These are phyloP conservation scores for Aureobasidium sp. DNA, from an alignment of 2,329 filamentous ascomycete genomes.

Conservation along the genomic window DNA sequence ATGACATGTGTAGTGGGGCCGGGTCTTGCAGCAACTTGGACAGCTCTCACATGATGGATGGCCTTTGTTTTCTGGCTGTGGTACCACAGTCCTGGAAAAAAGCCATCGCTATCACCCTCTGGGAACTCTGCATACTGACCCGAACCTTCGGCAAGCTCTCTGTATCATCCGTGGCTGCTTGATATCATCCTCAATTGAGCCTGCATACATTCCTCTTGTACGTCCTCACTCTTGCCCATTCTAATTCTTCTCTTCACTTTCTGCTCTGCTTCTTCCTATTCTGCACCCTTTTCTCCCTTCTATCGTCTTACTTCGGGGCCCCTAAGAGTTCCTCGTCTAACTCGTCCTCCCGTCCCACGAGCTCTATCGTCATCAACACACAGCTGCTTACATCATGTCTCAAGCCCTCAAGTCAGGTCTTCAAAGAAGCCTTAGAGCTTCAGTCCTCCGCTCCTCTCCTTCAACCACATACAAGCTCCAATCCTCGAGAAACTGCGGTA, in stretches of 20 bases:
- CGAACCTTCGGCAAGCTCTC: neutral
- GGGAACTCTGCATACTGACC: neutral
- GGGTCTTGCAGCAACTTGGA: neutral
- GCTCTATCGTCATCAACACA: no score
- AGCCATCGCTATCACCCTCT: neutral
- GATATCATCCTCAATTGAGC: constrained; percentile 8
- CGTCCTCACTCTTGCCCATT: neutral
- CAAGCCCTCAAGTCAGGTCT: constrained; percentile 7
- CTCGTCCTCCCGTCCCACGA: neutral
- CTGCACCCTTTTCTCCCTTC: neutral
- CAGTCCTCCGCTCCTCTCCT: neutral
- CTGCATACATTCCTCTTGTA: constrained; percentile 9
- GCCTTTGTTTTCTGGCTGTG: neutral
- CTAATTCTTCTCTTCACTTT: neutral
- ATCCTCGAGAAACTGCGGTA: constrained; percentile 4
- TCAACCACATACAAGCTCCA: constrained; percentile 4
- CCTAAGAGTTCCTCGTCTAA: neutral
- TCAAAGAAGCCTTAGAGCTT: constrained; percentile 1
- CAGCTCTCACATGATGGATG: neutral
- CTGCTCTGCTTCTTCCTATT: neutral
- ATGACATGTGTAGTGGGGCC: neutral
- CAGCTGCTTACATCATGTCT: constrained; percentile 5
- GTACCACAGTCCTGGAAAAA: constrained; percentile 11
- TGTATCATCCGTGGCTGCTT: constrained; percentile 3
- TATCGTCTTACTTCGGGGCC: neutral